Evolutionary conservation across 805 yeast genomes (phyloP).

Genomic region (Lachancea dasiensis): DNA sequence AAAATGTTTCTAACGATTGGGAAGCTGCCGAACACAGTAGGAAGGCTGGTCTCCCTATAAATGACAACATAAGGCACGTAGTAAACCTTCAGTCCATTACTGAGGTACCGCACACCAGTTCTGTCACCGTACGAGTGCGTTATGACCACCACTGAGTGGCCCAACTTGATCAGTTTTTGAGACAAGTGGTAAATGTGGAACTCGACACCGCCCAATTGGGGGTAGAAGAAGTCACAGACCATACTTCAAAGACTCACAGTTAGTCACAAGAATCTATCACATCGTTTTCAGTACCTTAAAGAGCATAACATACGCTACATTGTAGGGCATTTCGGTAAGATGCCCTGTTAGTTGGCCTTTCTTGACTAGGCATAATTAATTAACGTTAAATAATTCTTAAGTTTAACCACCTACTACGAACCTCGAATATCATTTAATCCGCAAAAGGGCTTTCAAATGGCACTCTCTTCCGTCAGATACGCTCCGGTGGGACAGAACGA

Average conservation of each 20-base stretch:
- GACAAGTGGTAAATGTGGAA: conserved; percentile 90
- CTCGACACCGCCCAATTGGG: conserved; percentile 98
- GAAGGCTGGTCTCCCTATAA: conserved; percentile 80
- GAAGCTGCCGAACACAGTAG: conserved; percentile 82
- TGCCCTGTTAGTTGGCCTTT: too few species aligned
- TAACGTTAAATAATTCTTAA: neutral
- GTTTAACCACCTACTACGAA: neutral
- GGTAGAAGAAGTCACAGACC: conserved; percentile 96
- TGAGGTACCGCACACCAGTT: conserved; percentile 71
- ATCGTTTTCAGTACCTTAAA: neutral
- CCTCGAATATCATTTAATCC: conserved; percentile 4
- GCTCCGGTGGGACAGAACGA: conserved; percentile 16
- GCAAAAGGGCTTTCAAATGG: conserved; percentile 8
- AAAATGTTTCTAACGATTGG: conserved; percentile 82
- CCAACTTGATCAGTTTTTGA: conserved; percentile 68
- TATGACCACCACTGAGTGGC: conserved; percentile 79
- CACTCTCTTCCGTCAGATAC: conserved; percentile 10
- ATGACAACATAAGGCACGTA: conserved; percentile 77
- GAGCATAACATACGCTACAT: conserved; percentile 24
- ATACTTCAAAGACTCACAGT: conserved; percentile 37
- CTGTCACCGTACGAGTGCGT: conserved; percentile 87
- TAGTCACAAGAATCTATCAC: neutral
- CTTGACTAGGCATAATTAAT: too few species aligned
- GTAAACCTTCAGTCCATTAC: conserved; percentile 90
- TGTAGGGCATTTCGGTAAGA: conserved; percentile 20